Percentiles rank a stretch among this genome's conserved stretches.
These are phyloP conservation scores for Heracleum sosnowskyi DNA, from an alignment of 129 eudicot species.

Conservation along the genomic window DNA sequence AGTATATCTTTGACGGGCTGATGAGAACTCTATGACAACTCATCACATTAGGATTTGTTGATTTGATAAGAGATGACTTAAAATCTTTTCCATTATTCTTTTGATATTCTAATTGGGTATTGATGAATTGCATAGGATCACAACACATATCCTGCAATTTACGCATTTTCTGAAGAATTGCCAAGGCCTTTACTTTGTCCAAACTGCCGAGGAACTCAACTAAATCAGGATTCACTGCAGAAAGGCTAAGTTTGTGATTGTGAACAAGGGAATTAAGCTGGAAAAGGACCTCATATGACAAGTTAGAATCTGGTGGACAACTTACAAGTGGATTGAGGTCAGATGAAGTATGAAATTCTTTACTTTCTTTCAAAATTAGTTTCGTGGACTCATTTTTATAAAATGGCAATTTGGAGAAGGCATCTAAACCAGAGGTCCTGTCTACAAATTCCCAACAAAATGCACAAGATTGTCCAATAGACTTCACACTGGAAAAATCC, in stretches of 20 bases:
- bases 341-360: conserved; percentile 34
- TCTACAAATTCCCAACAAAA: conserved; percentile 62
- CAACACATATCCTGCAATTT: conserved; percentile 56
- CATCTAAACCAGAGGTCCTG: conserved; percentile 25
- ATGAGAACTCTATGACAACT: conserved; percentile 78
- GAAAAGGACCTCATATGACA: conserved; percentile 70
- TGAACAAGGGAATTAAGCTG: conserved; percentile 91
- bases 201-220: conserved; percentile 47
- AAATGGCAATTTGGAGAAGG: conserved; percentile 40
- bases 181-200: conserved; percentile 35
- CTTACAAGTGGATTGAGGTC: conserved; percentile 62
- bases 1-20: conserved; percentile 74
- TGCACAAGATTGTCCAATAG: conserved; percentile 70
- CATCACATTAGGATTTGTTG: conserved; percentile 57
- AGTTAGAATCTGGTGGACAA: conserved; percentile 22
- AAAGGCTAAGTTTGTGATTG: conserved; percentile 66
- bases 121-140: conserved; percentile 60
- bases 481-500: conserved; percentile 59
- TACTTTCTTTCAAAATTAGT: conserved; percentile 32
- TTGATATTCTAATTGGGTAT: conserved; percentile 15
- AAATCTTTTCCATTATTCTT: conserved; percentile 21
- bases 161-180: conserved; percentile 69
- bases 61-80: conserved; percentile 26
- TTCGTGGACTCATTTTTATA: conserved; percentile 38
- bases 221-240: conserved; percentile 44